phyloP scores from a whole-genome alignment of 163 green algal species.

The Trebouxia gelatinosa region DNA sequence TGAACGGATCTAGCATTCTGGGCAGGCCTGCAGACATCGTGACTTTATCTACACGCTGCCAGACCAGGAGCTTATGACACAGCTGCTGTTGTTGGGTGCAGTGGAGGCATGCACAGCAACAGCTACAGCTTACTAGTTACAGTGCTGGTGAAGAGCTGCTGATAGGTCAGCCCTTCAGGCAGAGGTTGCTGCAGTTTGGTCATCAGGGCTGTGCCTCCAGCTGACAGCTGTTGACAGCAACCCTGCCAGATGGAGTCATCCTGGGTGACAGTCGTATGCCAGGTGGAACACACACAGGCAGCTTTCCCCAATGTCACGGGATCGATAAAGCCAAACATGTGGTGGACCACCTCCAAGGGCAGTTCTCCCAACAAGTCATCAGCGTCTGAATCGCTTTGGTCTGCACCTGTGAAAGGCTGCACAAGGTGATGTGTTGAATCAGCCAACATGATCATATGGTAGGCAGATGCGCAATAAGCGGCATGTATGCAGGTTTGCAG shows the following conservation, averaged over 20 bases:
- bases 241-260: constrained; percentile 1
- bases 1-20: constrained; percentile 1
- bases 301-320: constrained; percentile 15
- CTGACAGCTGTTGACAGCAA: background rate
- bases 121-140: background rate
- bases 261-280: background rate
- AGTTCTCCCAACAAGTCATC: constrained; percentile 27
- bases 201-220: background rate
- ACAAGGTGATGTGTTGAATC: background rate
- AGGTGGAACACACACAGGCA: constrained; percentile 18
- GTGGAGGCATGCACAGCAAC: background rate
- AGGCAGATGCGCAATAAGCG: background rate
- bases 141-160: background rate
- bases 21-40: background rate
- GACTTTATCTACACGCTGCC: background rate
- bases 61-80: background rate
- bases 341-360: constrained; percentile 17
- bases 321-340: constrained; percentile 24
- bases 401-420: background rate
- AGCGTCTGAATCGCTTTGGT: background rate
- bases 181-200: too few species aligned
- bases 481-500: background rate
- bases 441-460: background rate
- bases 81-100: background rate
- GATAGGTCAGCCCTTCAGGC: background rate